A percentile compares a stretch with the other conserved stretches of the same genome.
Evolutionary conservation across 495 filamentous ascomycete genomes (phyloP).

Genomic region (Articulospora tetracladia): DNA sequence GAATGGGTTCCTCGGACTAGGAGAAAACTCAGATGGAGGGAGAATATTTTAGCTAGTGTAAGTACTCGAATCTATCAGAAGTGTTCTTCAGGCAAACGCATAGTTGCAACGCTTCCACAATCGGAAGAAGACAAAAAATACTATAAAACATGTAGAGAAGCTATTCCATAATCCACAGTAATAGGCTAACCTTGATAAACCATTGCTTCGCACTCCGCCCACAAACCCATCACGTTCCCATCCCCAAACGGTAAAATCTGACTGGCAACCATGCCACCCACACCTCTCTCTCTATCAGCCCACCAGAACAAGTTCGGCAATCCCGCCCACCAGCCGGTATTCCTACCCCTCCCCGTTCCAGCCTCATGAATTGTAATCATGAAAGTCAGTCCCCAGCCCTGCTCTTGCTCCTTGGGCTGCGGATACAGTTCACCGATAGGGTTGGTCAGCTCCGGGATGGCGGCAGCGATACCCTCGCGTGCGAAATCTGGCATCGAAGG

Average conservation of each 20-base stretch:
- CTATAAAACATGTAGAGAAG: too few relatives aligned
- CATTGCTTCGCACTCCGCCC: neutral
- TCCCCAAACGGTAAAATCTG: conserved; percentile 56
- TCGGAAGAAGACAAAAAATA: too few relatives aligned
- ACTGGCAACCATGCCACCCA: conserved; percentile 51
- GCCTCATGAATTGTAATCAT: conserved; percentile 39
- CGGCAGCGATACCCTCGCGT: conserved; percentile 36
- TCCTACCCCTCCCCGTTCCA: conserved; percentile 44
- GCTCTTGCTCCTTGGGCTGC: conserved; percentile 40
- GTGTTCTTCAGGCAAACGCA: too few relatives aligned
- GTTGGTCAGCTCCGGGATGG: conserved; percentile 51
- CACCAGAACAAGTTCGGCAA: conserved; percentile 60
- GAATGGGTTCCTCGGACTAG: too few relatives aligned
- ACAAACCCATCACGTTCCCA: neutral
- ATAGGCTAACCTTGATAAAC: conserved; percentile 2
- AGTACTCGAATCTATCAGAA: too few relatives aligned
- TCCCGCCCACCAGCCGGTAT: conserved; percentile 55
- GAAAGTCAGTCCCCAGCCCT: conserved; percentile 60
- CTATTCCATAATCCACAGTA: too few relatives aligned
- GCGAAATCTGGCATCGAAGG: conserved; percentile 47
- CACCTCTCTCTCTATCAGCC: conserved; percentile 53
- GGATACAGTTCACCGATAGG: conserved; percentile 45
- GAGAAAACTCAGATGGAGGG: too few relatives aligned
- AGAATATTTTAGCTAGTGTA: too few relatives aligned
- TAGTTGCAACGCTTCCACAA: too few relatives aligned